Evolutionary conservation across 768 basidiomycete genomes (phyloP), one percentile per base, ranked within the genome.

Genomic region (Termitomyces sp.): DNA sequence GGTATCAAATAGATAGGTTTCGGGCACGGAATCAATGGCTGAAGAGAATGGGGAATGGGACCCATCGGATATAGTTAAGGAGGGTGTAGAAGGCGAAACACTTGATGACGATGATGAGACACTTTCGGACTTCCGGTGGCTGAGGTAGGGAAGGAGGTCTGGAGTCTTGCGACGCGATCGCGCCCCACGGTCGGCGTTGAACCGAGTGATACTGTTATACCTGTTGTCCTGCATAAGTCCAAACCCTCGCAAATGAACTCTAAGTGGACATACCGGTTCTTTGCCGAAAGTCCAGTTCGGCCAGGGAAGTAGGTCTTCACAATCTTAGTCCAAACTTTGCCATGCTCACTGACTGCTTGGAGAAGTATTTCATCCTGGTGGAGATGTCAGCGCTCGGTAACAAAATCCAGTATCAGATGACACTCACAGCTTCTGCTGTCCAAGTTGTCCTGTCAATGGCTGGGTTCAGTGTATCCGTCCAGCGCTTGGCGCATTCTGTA

Each of bases 271-370:
- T 67, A 83, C 82, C 83, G 77, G 69, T 86, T 86, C 76, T 85
- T 86, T 15, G 83, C 83, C 2, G 83, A 82, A 15, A 86, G 73
- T 14, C 83, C 84, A 17, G 84, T 86, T 43, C 84, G 76, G 5
- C 84, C 83, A 51, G 84, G 84, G 70, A 86, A 84, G 65, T 84
- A 84, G 6, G 80, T 83, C 66, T 83, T 83, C 38, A 84, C 84
- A 49, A 86, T 86, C 67, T 84, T 84, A 0, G 84, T 83, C 84
- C 84, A 86, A 5, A 83, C 81, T 68, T 82, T 84, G 20, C 84
- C 84, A 60, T 84, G 82, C 58, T 80, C 78, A 50, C 79, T 72
- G 45, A 86, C 84, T 6, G 84, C 83, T 62, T 78, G 75, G 25
- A 86, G 72, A n/a, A 86, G 78, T 17, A 81, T 65, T 34, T 80